These are phyloP conservation scores for Penicillium argentinense DNA, from an alignment of 495 filamentous ascomycete genomes.

Conservation along the genomic window DNA sequence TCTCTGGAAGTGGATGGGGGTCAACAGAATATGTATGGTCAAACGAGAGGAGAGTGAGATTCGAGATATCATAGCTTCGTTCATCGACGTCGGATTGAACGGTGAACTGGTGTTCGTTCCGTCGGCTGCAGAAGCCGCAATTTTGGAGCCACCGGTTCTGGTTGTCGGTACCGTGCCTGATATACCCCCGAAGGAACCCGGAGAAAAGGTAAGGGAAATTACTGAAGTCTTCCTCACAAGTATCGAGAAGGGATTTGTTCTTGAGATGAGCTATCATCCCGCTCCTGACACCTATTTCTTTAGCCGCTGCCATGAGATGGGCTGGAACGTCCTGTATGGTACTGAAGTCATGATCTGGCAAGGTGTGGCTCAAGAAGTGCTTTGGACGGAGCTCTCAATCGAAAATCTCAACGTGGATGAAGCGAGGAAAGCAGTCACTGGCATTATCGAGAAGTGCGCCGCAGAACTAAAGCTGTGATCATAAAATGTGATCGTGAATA, in stretches of 20 bases:
- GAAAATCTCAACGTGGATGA: conserved; percentile 3
- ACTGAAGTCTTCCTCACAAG: not conserved
- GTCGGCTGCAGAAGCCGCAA: not conserved
- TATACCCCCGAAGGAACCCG: not conserved
- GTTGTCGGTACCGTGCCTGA: conserved; percentile 8
- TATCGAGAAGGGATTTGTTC: conserved; percentile 1
- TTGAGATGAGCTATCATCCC: conserved; percentile 12
- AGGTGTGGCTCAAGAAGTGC: conserved; percentile 2
- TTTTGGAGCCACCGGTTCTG: not conserved
- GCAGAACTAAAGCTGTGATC: not conserved
- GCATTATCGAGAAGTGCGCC: not conserved
- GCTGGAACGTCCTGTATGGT: conserved; percentile 1
- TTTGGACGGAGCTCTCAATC: conserved; percentile 3
- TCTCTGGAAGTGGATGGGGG: conserved; percentile 53
- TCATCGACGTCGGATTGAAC: conserved; percentile 1
- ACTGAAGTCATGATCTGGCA: conserved; percentile 7
- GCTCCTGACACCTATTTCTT: not conserved
- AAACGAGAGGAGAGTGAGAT: conserved; percentile 57
- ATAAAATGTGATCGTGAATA: too few species aligned
- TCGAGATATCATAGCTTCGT: conserved; percentile 46
- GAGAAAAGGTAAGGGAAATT: conserved; percentile 1
- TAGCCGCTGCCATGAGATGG: not conserved
- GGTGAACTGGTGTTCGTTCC: conserved; percentile 22
- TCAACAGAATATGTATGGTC: conserved; percentile 57
- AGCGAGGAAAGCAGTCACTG: not conserved